Evolutionary conservation across 2,329 filamentous ascomycete species (phyloP).

Genomic region (Penicillium sp.): DNA sequence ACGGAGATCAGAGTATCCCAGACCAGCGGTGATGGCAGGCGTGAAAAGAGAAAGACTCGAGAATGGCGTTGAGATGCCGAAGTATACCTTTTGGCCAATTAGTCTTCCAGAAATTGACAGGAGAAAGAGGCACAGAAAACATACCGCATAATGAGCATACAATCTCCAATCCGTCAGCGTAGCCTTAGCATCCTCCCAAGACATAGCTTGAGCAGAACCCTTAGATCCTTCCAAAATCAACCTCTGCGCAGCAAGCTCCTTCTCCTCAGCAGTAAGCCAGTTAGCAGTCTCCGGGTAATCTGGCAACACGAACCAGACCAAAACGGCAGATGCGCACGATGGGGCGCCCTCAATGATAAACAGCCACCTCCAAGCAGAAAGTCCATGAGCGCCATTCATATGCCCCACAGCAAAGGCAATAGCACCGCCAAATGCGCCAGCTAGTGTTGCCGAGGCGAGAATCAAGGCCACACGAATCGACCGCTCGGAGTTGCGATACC

Average conservation of each 20-base stretch:
- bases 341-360: constrained; percentile 49
- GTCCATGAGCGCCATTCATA: constrained; percentile 26
- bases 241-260: constrained; percentile 42
- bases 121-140: constrained; percentile 9
- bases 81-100: constrained; percentile 44
- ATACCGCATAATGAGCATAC: constrained; percentile 54
- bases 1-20: constrained; percentile 55
- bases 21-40: constrained; percentile 63
- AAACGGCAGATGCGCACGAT: constrained; percentile 37
- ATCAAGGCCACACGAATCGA: constrained; percentile 59
- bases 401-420: constrained; percentile 55
- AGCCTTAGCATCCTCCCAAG: constrained; percentile 49
- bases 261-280: constrained; percentile 50
- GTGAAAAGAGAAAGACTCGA: constrained; percentile 61
- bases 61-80: constrained; percentile 56
- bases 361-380: constrained; percentile 49
- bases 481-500: constrained; percentile 58
- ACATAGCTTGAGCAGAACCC: constrained; percentile 44
- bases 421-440: constrained; percentile 54
- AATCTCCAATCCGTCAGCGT: constrained; percentile 53
- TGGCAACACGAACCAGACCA: constrained; percentile 50
- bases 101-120: neutral
- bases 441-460: constrained; percentile 57
- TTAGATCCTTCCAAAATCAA: constrained; percentile 45
- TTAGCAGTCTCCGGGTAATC: constrained; percentile 52